Base-by-base conservation (phyloP, 352 stramenopile genomes). In the Phytophthora aleatoria region DNA sequence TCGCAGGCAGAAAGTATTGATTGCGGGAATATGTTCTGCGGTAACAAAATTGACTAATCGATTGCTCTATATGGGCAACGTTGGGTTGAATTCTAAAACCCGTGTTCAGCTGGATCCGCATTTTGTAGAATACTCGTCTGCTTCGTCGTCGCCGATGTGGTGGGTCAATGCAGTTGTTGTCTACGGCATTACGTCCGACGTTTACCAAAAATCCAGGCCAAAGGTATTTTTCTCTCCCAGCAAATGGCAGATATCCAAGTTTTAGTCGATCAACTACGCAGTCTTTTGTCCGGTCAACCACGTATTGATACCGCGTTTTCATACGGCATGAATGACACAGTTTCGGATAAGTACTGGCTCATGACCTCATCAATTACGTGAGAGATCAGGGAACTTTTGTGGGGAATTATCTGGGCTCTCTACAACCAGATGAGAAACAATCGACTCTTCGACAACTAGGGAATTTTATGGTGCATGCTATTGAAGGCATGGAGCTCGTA, bases 1-100 rank as follows among this genome's bases (percentile, higher is more conserved):
- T 47, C 50, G 50, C 10, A 38, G 35, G 5, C 50, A 57, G 10
- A 44, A 55, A 16, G 3, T 55, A 12, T 38, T 38, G 49, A 55
- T 55, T 42, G 31, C 31, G 3, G 49, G 15, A 42, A 55, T 55
- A 31, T 31, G 49, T 33, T n/a, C 31, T 20, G 49, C 16, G 10
- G 49, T 20, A 10, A 55, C 12, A 16, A 55, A 45, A n/a, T 12
- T 55, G 49, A 12, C 31, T 20, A 20, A 1, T 20, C 20, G 20
- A 20, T 20, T 20, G 20, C 20, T 35, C 8, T 45, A 55, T n/a
- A 55, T 55, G 49, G 31, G n/a, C 13, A 55, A 55, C 1, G 3
- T n/a, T 55, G 30, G n/a, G 15, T 3, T 55, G 7, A 31, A 44
- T 55, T 6, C 16, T 45, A 31, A 47, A 47, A 30, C 28, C 2